These are phyloP conservation scores for Dactylis glomerata DNA, from an alignment of 176 grass and related monocot species.

Conservation along the genomic window DNA sequence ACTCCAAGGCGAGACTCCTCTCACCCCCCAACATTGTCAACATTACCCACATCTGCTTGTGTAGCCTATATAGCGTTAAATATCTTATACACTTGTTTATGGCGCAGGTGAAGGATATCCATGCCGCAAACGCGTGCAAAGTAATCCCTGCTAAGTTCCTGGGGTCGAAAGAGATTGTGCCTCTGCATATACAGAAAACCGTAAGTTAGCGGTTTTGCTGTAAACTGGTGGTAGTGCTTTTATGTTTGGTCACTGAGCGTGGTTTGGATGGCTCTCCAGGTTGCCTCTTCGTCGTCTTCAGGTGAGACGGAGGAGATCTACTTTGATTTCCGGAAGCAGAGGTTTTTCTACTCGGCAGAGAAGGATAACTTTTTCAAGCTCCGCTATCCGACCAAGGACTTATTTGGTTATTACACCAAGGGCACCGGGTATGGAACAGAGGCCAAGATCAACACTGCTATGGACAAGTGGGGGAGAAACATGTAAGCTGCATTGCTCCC, in stretches of 20 bases:
- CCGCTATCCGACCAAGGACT: constrained; percentile 81
- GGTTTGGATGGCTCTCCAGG: constrained; percentile 36
- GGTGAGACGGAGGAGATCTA: constrained; percentile 77
- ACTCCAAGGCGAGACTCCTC: constrained; percentile 62
- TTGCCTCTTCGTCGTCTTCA: constrained; percentile 58
- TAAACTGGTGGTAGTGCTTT: neutral
- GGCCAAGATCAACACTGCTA: constrained; percentile 63
- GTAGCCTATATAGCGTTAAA: constrained; percentile 17
- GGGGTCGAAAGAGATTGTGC: constrained; percentile 92
- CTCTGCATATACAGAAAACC: constrained; percentile 57
- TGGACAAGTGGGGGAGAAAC: constrained; percentile 98
- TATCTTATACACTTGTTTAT: constrained; percentile 15
- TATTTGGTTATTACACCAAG: constrained; percentile 65
- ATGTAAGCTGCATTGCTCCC: constrained; percentile 54
- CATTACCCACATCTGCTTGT: constrained; percentile 3
- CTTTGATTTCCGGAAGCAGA: constrained; percentile 98
- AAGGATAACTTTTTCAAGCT: constrained; percentile 87
- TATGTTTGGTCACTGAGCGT: constrained; percentile 2
- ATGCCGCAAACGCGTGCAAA: constrained; percentile 69
- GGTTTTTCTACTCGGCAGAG: constrained; percentile 69
- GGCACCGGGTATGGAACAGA: constrained; percentile 90
- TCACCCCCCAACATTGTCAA: constrained; percentile 4
- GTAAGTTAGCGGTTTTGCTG: constrained; percentile 46
- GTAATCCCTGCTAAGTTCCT: constrained; percentile 87
- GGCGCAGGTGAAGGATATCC: constrained; percentile 74